Percentiles rank a stretch among this genome's conserved stretches.
These are phyloP conservation scores for Malus domestica DNA, from an alignment of 306 rosid species.

Conservation along the genomic window ASM211411v1 NC_041791.1:29016501-29017000, in stretches of 20 bases:
- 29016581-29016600: neutral
- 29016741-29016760: neutral
- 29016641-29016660: neutral
- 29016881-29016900: too few species aligned
- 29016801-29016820: neutral
- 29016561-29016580: neutral
- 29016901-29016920: too few species aligned
- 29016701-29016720: neutral
- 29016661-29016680: constrained; percentile 6
- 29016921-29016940: too few species aligned
- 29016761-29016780: neutral
- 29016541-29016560: too few species aligned
- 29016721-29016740: neutral
- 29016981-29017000: neutral
- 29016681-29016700: neutral
- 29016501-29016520: too few species aligned
- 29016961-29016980: too few species aligned
- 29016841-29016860: neutral
- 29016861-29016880: too few species aligned
- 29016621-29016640: constrained; percentile 17
- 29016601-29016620: neutral
- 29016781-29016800: neutral
- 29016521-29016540: too few species aligned
- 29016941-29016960: too few species aligned
- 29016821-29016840: neutral